Evolutionary conservation across 306 rosid species (phyloP).

Genomic region (Citrullus mucosospermus): DNA sequence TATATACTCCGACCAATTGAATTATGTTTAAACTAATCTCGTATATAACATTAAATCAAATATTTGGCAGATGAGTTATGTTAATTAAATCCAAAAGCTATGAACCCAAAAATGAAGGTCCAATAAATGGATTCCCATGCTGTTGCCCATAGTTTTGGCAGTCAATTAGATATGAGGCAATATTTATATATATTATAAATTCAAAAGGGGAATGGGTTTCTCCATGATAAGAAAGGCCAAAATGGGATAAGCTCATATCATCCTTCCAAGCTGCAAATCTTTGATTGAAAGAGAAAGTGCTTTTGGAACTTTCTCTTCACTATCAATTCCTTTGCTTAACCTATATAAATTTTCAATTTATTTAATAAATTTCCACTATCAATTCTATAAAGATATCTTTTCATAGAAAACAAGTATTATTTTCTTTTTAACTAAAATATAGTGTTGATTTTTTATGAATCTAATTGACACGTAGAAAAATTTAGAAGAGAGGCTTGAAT

Average conservation of each 20-base stretch:
- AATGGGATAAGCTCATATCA: background rate
- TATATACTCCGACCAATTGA: too few relatives aligned
- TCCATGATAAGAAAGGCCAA: background rate
- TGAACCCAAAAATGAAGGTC: background rate
- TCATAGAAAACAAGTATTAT: too few relatives aligned
- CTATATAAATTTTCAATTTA: too few relatives aligned
- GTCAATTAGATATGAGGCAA: background rate
- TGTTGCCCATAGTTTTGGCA: constrained; percentile 5
- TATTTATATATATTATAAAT: background rate
- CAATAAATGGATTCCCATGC: background rate
- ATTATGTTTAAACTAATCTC: too few relatives aligned
- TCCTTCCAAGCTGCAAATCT: background rate
- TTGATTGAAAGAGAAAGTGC: background rate
- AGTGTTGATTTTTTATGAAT: too few relatives aligned
- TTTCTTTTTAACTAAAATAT: too few relatives aligned
- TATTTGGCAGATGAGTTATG: background rate
- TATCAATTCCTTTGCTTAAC: background rate
- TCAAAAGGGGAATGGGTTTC: background rate
- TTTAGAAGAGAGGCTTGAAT: too few relatives aligned
- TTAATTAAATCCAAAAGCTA: background rate
- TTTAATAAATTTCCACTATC: too few relatives aligned
- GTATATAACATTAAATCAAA: too few relatives aligned
- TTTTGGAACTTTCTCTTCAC: background rate
- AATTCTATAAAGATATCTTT: too few relatives aligned
- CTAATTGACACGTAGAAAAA: too few relatives aligned